Percentiles rank a stretch among this genome's conserved stretches.
Evolutionary conservation across 2,329 filamentous ascomycete genomes (phyloP).

Genomic region (Stachybotrys chlorohalonatus): DNA sequence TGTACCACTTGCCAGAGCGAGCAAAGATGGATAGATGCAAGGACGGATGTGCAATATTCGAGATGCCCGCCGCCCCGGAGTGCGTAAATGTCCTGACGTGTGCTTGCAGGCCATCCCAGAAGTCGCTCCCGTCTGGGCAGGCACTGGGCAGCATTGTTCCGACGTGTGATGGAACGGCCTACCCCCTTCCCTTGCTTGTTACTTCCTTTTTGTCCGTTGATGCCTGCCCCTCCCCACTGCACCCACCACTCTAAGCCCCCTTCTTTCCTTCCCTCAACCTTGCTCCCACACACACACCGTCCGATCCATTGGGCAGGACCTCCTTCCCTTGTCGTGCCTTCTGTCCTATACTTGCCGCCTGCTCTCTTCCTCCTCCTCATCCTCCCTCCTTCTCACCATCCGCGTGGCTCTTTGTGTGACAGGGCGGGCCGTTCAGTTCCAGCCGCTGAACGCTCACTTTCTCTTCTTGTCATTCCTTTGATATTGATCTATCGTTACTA

Average conservation of each 20-base stretch:
- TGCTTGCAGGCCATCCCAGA: neutral
- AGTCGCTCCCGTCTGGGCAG: neutral
- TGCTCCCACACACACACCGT: neutral
- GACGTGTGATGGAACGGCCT: neutral
- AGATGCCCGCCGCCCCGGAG: too few species aligned
- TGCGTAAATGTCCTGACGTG: neutral
- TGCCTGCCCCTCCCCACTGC: neutral
- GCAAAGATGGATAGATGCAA: neutral
- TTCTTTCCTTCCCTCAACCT: neutral
- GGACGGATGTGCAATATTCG: too few species aligned
- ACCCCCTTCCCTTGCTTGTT: neutral
- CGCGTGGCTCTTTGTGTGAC: slow-evolving; percentile 1
- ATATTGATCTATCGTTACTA: neutral
- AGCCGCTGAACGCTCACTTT: neutral
- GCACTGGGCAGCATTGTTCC: neutral
- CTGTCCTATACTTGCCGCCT: too few species aligned
- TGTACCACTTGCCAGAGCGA: neutral
- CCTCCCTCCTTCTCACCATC: neutral
- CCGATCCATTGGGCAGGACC: neutral
- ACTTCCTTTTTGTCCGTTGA: neutral
- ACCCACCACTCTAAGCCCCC: neutral
- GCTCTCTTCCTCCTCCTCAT: neutral
- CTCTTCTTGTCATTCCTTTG: neutral
- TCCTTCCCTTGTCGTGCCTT: too few species aligned
- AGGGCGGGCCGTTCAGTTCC: neutral